Percentiles rank a stretch among this genome's conserved stretches.
These are phyloP conservation scores for Pseudonitzschia delicatissima DNA, from an alignment of 108 stramenopile species.

Conservation along the genomic window DNA sequence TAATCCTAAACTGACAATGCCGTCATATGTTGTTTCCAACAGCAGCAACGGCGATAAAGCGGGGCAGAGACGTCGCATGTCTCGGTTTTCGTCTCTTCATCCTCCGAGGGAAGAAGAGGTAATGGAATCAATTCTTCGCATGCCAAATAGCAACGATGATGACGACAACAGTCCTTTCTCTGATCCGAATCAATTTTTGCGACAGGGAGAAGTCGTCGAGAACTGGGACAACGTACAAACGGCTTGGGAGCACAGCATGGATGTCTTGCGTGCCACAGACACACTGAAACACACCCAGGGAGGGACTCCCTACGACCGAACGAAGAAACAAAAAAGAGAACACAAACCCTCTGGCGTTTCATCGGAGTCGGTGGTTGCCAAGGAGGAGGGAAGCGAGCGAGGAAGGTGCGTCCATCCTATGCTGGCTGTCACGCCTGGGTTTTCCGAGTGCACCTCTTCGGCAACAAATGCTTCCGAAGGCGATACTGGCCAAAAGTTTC, in stretches of 20 bases:
- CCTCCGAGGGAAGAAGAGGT: slow-evolving; percentile 14
- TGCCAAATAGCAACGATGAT: slow-evolving; percentile 6
- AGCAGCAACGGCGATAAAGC: neutral
- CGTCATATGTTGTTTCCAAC: slow-evolving; percentile 35
- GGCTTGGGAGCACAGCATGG: slow-evolving; percentile 68
- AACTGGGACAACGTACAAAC: slow-evolving; percentile 68
- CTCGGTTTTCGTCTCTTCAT: slow-evolving; percentile 7
- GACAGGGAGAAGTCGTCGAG: slow-evolving; percentile 56
- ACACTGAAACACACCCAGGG: slow-evolving; percentile 74
- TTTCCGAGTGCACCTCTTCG: slow-evolving; percentile 10
- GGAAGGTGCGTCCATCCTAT: slow-evolving; percentile 51
- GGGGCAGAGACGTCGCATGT: slow-evolving; percentile 6
- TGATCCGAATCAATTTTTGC: slow-evolving; percentile 40
- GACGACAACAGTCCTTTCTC: slow-evolving; percentile 19
- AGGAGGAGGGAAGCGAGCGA: neutral
- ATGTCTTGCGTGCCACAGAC: slow-evolving; percentile 50
- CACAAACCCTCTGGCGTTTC: neutral
- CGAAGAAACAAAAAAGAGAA: slow-evolving; percentile 6
- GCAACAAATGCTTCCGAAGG: neutral
- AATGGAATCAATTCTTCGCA: slow-evolving; percentile 32
- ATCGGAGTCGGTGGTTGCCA: neutral
- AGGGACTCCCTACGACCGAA: slow-evolving; percentile 20
- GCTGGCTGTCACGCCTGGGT: slow-evolving; percentile 44
- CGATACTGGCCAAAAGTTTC: slow-evolving; percentile 18
- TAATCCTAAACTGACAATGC: slow-evolving; percentile 67